These are phyloP conservation scores for Venturia aucupariae DNA, from an alignment of 2,329 filamentous ascomycete species.

Conservation along the genomic window DNA sequence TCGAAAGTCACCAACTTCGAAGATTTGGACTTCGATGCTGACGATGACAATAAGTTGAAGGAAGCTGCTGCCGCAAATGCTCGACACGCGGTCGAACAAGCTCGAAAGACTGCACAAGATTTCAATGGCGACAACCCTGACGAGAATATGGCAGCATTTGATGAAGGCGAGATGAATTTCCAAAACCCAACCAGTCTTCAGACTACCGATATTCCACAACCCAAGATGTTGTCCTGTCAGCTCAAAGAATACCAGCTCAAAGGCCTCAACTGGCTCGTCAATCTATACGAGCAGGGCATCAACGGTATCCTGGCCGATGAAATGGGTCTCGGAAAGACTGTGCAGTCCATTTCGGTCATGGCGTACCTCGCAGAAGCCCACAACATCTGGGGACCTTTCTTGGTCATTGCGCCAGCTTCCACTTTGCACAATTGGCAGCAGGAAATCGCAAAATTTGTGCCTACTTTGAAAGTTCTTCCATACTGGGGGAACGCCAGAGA, in stretches of 20 bases:
- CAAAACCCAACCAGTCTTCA: conserved; percentile 95
- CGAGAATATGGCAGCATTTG: conserved; percentile 60
- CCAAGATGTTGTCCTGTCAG: conserved; percentile 84
- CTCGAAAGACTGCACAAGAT: conserved; percentile 81
- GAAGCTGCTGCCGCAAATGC: conserved; percentile 90
- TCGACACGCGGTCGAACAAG: conserved; percentile 89
- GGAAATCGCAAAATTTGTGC: conserved; percentile 91
- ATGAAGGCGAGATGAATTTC: conserved; percentile 98
- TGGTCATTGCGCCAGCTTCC: conserved; percentile 92
- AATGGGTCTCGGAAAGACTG: conserved; percentile 21
- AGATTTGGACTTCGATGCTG: conserved; percentile 89
- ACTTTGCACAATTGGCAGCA: conserved; percentile 99
- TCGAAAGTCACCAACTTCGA: conserved; percentile 87
- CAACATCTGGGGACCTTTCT: conserved; percentile 95
- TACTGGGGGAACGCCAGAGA: conserved; percentile 96
- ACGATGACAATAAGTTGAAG: conserved; percentile 73
- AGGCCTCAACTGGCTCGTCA: conserved; percentile 98
- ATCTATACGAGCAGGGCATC: conserved; percentile 56
- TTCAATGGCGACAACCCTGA: conserved; percentile 53
- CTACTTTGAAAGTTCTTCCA: conserved; percentile 85
- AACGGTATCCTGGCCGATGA: conserved; percentile 22
- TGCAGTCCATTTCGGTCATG: conserved; percentile 97
- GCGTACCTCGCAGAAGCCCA: conserved; percentile 94
- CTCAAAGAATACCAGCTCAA: conserved; percentile 99
- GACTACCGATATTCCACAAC: conserved; percentile 88